These are phyloP conservation scores for Forsythia viridissima DNA, from an alignment of 257 asterid genomes.

Conservation along the genomic window DNA sequence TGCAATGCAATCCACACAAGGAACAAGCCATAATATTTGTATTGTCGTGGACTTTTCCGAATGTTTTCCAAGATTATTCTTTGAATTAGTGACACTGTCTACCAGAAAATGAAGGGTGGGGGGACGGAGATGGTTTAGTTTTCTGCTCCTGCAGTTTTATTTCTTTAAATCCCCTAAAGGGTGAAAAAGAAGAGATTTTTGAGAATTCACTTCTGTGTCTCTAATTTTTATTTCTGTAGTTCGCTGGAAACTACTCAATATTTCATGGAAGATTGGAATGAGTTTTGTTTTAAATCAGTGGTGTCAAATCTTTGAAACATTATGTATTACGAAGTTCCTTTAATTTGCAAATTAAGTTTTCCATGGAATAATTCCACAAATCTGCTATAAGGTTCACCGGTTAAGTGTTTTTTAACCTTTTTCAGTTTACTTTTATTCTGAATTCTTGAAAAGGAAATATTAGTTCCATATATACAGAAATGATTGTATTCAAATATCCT, in stretches of 20 bases:
- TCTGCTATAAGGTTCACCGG: not conserved
- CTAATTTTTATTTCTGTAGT: not conserved
- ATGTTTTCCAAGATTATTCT: not conserved
- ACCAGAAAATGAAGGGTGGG: not conserved
- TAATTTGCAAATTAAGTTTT: not conserved
- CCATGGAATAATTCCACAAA: not conserved
- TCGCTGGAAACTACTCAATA: not conserved
- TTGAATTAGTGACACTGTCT: not conserved
- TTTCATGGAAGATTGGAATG: not conserved
- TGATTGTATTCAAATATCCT: not conserved
- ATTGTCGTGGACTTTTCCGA: not conserved
- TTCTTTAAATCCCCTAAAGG: not conserved
- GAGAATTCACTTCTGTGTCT: not conserved
- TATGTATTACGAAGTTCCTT: not conserved
- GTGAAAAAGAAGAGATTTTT: not conserved
- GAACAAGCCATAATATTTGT: not conserved
- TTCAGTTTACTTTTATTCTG: not conserved
- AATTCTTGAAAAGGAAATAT: not conserved
- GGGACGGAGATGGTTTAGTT: too few species aligned
- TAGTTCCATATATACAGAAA: not conserved
- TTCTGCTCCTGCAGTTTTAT: too few species aligned
- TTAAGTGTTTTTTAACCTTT: not conserved
- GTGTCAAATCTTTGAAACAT: not conserved
- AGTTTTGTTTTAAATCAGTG: not conserved
- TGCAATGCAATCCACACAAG: not conserved